Evolutionary conservation across 2,329 filamentous ascomycete genomes (phyloP).

Genomic region (Curvularia verruculosa): DNA sequence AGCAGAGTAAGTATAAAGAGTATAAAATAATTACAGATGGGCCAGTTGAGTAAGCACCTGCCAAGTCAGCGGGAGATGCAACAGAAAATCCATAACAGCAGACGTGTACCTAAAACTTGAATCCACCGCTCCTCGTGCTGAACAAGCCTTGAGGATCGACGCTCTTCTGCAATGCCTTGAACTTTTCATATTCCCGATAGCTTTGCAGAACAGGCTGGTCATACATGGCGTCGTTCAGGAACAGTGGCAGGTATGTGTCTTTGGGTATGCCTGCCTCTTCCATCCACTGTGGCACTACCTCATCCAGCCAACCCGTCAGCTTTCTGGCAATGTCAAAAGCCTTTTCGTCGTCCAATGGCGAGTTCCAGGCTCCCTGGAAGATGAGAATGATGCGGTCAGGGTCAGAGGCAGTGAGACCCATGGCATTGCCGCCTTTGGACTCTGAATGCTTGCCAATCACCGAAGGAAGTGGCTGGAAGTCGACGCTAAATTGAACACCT

Average conservation of each 20-base stretch:
- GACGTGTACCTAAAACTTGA: slow-evolving; percentile 31
- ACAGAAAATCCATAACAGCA: no score
- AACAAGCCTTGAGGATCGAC: slow-evolving; percentile 31
- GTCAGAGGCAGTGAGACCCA: slow-evolving; percentile 30
- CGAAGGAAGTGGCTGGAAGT: slow-evolving; percentile 33
- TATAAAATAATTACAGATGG: no score
- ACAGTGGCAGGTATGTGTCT: slow-evolving; percentile 28
- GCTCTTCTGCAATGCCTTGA: slow-evolving; percentile 28
- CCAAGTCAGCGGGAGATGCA: no score
- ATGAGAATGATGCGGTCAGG: slow-evolving; percentile 31
- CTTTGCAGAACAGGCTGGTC: slow-evolving; percentile 30
- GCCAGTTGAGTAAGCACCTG: no score
- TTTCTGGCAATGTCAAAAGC: slow-evolving; percentile 21
- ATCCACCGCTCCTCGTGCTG: slow-evolving; percentile 29
- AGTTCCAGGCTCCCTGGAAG: slow-evolving; percentile 27
- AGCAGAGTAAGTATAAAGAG: no score
- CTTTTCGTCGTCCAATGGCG: slow-evolving; percentile 21
- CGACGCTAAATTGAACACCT: slow-evolving; percentile 28
- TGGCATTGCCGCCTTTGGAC: slow-evolving; percentile 33
- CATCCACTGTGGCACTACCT: slow-evolving; percentile 29
- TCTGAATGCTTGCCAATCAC: slow-evolving; percentile 25
- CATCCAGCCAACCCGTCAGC: slow-evolving; percentile 32
- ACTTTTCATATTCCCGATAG: slow-evolving; percentile 28
- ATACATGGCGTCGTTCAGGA: slow-evolving; percentile 32
- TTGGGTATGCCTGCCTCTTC: slow-evolving; percentile 27